These are phyloP conservation scores for Aspergillus ostianus DNA, from an alignment of 495 filamentous ascomycete genomes.

Conservation along the genomic window DNA sequence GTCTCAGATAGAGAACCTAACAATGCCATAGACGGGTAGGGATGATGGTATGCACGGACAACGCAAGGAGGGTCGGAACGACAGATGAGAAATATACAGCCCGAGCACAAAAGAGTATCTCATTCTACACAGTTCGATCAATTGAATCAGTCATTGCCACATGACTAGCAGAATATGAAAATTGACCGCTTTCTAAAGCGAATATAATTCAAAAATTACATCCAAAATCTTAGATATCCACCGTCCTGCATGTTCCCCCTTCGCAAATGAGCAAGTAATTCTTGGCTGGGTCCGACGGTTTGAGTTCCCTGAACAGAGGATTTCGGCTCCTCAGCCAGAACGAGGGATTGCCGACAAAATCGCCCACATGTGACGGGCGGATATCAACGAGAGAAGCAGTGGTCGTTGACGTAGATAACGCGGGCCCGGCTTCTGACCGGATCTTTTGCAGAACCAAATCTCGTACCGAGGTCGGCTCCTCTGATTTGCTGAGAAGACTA, in stretches of 20 bases:
- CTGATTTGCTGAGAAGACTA: conserved; percentile 23
- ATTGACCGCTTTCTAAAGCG: too few species aligned
- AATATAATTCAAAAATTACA: too few species aligned
- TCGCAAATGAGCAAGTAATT: conserved; percentile 52
- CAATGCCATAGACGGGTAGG: too few species aligned
- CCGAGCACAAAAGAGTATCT: too few species aligned
- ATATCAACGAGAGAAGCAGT: conserved; percentile 41
- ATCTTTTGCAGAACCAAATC: conserved; percentile 39
- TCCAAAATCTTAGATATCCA: conserved; percentile 30
- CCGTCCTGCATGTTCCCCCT: conserved; percentile 43
- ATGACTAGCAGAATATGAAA: too few species aligned
- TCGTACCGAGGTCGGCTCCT: conserved; percentile 33
- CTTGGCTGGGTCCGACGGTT: conserved; percentile 37
- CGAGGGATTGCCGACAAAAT: conserved; percentile 48
- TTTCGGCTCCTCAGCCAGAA: conserved; percentile 55
- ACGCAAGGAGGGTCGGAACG: too few species aligned
- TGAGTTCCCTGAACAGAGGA: conserved; percentile 42
- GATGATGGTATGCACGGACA: too few species aligned
- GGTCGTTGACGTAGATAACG: conserved; percentile 37
- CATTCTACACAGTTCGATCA: too few species aligned
- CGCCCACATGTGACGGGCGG: conserved; percentile 45
- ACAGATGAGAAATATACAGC: too few species aligned
- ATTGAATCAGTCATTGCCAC: background rate
- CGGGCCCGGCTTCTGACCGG: conserved; percentile 37
- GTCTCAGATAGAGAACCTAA: too few species aligned